Percentiles rank a stretch among this genome's conserved stretches.
Evolutionary conservation across 352 stramenopile genomes (phyloP).

Genomic region (Phytophthora meadii): DNA sequence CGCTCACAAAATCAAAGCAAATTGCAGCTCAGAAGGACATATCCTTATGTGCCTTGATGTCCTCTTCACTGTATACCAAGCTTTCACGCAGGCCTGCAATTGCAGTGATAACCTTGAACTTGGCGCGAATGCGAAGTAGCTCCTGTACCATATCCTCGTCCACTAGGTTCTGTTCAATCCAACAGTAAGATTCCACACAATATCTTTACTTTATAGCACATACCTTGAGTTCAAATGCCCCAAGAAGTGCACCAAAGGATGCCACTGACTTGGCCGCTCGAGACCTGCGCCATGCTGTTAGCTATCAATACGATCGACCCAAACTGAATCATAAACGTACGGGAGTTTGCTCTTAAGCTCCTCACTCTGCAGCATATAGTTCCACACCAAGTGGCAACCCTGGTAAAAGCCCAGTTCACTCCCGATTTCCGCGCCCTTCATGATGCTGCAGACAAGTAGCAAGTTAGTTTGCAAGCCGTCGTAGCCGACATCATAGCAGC

Average conservation of each 20-base stretch:
- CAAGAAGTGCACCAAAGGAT: slow-evolving; percentile 60
- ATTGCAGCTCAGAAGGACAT: slow-evolving; percentile 70
- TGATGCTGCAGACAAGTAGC: slow-evolving; percentile 42
- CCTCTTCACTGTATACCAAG: slow-evolving; percentile 74
- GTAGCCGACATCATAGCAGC: slow-evolving; percentile 5
- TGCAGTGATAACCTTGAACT: slow-evolving; percentile 84
- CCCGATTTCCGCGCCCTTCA: slow-evolving; percentile 85
- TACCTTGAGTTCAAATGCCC: slow-evolving; percentile 76
- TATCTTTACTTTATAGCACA: background rate
- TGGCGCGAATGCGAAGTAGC: slow-evolving; percentile 77
- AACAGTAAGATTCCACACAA: too few relatives aligned
- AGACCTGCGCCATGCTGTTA: slow-evolving; percentile 25
- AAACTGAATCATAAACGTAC: slow-evolving; percentile 23
- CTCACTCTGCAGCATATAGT: slow-evolving; percentile 57
- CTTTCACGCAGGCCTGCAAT: slow-evolving; percentile 57
- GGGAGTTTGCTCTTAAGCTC: slow-evolving; percentile 46
- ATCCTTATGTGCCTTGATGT: slow-evolving; percentile 81
- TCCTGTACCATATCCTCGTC: slow-evolving; percentile 80
- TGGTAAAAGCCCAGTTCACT: slow-evolving; percentile 87
- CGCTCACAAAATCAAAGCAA: too few relatives aligned
- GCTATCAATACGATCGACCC: background rate
- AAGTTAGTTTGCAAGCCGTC: background rate
- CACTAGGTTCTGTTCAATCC: slow-evolving; percentile 67
- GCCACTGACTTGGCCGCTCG: slow-evolving; percentile 67
- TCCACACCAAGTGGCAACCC: slow-evolving; percentile 78